Evolutionary conservation across 2,329 filamentous ascomycete genomes (phyloP).

Genomic region (Neophaeococcomyces aloes): DNA sequence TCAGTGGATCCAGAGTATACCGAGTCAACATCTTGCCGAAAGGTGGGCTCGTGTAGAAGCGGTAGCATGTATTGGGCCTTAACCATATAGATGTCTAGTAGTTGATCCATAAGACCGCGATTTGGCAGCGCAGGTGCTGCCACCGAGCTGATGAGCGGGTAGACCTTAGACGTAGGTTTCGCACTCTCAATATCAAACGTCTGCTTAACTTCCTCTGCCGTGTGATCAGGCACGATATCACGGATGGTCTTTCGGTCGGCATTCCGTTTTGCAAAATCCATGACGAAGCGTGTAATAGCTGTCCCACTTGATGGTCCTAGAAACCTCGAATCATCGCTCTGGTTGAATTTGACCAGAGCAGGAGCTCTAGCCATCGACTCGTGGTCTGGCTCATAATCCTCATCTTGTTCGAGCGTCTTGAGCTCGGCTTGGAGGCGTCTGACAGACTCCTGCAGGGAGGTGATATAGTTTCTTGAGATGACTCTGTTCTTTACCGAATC

Average conservation of each 20-base stretch:
- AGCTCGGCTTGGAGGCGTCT: conserved; percentile 73
- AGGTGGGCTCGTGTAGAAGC: conserved; percentile 70
- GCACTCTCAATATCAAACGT: conserved; percentile 55
- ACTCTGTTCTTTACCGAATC: conserved; percentile 78
- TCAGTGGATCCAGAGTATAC: conserved; percentile 69
- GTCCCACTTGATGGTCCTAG: conserved; percentile 91
- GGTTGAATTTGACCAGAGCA: conserved; percentile 72
- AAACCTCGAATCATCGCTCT: conserved; percentile 80
- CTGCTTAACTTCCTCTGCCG: conserved; percentile 57
- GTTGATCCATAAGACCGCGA: conserved; percentile 60
- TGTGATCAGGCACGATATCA: conserved; percentile 72
- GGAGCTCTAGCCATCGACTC: conserved; percentile 82
- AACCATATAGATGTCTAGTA: conserved; percentile 76
- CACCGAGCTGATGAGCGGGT: conserved; percentile 78
- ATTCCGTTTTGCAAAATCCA: conserved; percentile 92
- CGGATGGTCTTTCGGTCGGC: conserved; percentile 85
- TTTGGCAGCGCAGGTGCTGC: conserved; percentile 67
- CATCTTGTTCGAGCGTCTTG: conserved; percentile 65
- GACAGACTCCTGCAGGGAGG: conserved; percentile 80
- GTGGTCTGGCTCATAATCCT: conserved; percentile 57
- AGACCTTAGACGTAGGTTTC: conserved; percentile 65
- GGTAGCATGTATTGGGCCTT: conserved; percentile 87
- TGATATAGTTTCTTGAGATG: conserved; percentile 84
- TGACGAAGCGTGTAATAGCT: conserved; percentile 84
- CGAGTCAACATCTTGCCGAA: conserved; percentile 64